Percentiles rank a stretch among this genome's conserved stretches.
phyloP scores from a whole-genome alignment of 2,329 filamentous ascomycete species.

The Eutypella sp. region DNA sequence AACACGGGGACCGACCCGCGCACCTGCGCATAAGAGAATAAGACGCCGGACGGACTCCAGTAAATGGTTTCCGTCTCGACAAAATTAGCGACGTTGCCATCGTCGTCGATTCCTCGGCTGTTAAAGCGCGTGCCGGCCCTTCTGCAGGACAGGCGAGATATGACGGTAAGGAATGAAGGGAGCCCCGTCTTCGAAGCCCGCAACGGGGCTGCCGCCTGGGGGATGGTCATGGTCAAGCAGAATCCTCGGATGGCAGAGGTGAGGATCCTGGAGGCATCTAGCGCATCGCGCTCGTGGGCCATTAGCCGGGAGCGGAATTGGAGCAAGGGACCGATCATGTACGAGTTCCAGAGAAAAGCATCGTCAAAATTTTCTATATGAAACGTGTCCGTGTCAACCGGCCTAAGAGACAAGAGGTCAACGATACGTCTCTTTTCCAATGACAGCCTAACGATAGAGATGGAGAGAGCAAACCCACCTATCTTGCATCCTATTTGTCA shows the following conservation, averaged over 20 bases:
- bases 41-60: slow-evolving; percentile 70
- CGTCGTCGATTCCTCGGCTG: slow-evolving; percentile 93
- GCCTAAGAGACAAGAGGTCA: slow-evolving; percentile 44
- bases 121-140: slow-evolving; percentile 95
- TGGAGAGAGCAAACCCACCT: slow-evolving; percentile 43
- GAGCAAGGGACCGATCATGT: slow-evolving; percentile 92
- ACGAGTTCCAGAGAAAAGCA: slow-evolving; percentile 94
- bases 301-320: slow-evolving; percentile 81
- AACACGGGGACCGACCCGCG: slow-evolving; percentile 93
- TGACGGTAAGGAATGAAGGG: slow-evolving; percentile 80
- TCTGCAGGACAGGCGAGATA: slow-evolving; percentile 84
- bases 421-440: slow-evolving; percentile 13
- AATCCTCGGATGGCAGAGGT: slow-evolving; percentile 94
- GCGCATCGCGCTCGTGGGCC: slow-evolving; percentile 64
- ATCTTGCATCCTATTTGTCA: slow-evolving; percentile 89
- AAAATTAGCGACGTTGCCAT: slow-evolving; percentile 96
- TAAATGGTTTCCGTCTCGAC: slow-evolving; percentile 96
- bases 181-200: slow-evolving; percentile 61
- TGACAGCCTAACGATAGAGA: slow-evolving; percentile 5
- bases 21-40: slow-evolving; percentile 91
- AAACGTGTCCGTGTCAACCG: slow-evolving; percentile 71
- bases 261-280: slow-evolving; percentile 84
- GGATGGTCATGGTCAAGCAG: slow-evolving; percentile 80
- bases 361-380: slow-evolving; percentile 91
- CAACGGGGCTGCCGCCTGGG: slow-evolving; percentile 68